Percentiles rank a stretch among this genome's conserved stretches.
These are phyloP conservation scores for Daldinia eschscholtzii DNA, from an alignment of 2,329 filamentous ascomycete genomes.

Conservation along the genomic window DNA sequence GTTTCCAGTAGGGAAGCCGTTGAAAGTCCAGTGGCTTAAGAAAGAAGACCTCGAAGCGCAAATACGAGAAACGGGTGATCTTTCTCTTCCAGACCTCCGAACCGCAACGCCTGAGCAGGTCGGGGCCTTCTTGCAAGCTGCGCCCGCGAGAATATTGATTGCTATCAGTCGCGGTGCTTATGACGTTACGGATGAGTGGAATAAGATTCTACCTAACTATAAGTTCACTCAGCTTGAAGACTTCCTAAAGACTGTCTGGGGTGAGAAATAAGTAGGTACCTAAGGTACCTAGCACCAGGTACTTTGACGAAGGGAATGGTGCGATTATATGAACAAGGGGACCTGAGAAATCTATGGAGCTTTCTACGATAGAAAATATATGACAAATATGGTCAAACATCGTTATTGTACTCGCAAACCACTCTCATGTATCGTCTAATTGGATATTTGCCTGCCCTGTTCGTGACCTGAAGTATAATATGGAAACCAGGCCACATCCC, in stretches of 20 bases:
- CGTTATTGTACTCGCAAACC: slow-evolving; percentile 22
- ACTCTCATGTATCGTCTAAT: slow-evolving; percentile 26
- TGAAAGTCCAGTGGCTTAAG: slow-evolving; percentile 51
- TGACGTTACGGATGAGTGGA: slow-evolving; percentile 57
- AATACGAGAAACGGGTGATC: slow-evolving; percentile 46
- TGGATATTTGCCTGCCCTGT: slow-evolving; percentile 16
- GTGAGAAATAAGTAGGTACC: slow-evolving; percentile 46
- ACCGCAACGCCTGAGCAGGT: slow-evolving; percentile 48
- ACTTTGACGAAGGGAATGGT: too few relatives aligned
- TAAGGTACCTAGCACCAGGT: background rate
- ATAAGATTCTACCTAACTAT: slow-evolving; percentile 59
- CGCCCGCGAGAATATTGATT: slow-evolving; percentile 43
- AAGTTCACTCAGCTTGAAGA: slow-evolving; percentile 57
- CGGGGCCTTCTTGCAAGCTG: slow-evolving; percentile 41
- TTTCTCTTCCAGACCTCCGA: slow-evolving; percentile 47
- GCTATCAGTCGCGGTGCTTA: slow-evolving; percentile 31
- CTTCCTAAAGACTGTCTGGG: slow-evolving; percentile 58
- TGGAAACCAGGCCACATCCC: background rate
- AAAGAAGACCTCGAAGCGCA: slow-evolving; percentile 51
- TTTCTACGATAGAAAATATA: too few relatives aligned
- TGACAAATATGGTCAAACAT: background rate
- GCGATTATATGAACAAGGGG: too few relatives aligned
- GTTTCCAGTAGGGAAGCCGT: slow-evolving; percentile 43
- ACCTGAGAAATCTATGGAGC: too few relatives aligned
- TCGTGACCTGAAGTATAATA: slow-evolving; percentile 19